Evolutionary conservation across 2,329 filamentous ascomycete species (phyloP), one percentile per base, ranked within the genome.

Genomic region (Ciborinia camelliae): DNA sequence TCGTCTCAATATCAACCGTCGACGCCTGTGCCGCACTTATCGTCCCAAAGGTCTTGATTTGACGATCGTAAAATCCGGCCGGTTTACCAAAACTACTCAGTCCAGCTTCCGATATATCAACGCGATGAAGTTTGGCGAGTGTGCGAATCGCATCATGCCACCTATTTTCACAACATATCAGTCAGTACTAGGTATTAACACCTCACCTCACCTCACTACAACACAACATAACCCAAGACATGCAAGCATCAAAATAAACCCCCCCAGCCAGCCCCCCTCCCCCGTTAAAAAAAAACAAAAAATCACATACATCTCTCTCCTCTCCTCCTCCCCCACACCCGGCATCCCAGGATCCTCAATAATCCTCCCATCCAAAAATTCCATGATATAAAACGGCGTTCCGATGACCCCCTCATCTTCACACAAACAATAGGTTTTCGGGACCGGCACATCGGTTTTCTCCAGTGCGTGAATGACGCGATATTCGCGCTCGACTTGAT

Each of bases 371-470:
- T 96, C 90, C 67, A 98, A 82, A 76, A 95, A 98, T 76, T 92
- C 88, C 95, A 99, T 98, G 74, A 98, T 88, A 79, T 99, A 98
- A 77, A 98, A 99, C 7, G 92, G 86, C 9, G 93, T 98, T 64
- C 93, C 95, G 68, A 98, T 82, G 45, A 98, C 82, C 65, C 78
- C 79, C 48, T 82, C 80, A 78, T 98, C 93, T 77, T 96, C 90
- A 79, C 95, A 99, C 23, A 98, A 84, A 73, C 88, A 90, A 76
- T 92, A 89, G 14, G 91, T 86, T 76, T 85, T 88, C 5, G 95
- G 95, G 0, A 97, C 92, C 0, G 93, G 91, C 10, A 98, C 92
- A 75, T 91, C 87, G 26, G 91, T 96, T 62, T 79, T 80, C 68
- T 87, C 86, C 39, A 98, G 83, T 3, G 94, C 93, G 75, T 91